Conservation (phyloP, 768 basidiomycete genomes). For the Baorangia bicolor region DNA sequence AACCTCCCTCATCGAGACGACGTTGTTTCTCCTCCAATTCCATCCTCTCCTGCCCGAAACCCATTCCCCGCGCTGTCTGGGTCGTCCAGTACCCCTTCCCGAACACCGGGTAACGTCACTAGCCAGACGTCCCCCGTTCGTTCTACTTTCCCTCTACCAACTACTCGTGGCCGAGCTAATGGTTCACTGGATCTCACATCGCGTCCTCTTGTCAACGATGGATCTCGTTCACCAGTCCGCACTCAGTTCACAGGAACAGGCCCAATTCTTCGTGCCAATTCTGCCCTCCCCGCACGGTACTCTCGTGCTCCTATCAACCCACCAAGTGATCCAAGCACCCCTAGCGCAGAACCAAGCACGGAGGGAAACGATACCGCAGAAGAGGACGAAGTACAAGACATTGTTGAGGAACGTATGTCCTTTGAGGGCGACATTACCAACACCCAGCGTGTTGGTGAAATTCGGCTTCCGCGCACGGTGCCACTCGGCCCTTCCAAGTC, state of each 20-base stretch:
- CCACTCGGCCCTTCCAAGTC: slow-evolving; percentile 43
- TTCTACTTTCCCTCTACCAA: slow-evolving; percentile 35
- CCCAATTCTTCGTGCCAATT: slow-evolving; percentile 42
- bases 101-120: slow-evolving; percentile 22
- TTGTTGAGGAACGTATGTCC: slow-evolving; percentile 28
- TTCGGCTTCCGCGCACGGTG: slow-evolving; percentile 54
- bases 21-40: slow-evolving; percentile 32
- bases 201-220: slow-evolving; percentile 13
- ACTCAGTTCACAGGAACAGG: slow-evolving; percentile 27
- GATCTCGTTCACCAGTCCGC: slow-evolving; percentile 28
- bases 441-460: slow-evolving; percentile 43
- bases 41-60: slow-evolving; percentile 30
- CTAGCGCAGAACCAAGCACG: slow-evolving; percentile 10
- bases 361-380: slow-evolving; percentile 29
- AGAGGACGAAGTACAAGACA: slow-evolving; percentile 25
- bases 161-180: slow-evolving; percentile 19
- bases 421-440: slow-evolving; percentile 40
- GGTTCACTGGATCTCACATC: slow-evolving; percentile 28
- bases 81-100: slow-evolving; percentile 7
- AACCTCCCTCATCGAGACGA: slow-evolving; percentile 58
- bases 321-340: slow-evolving; percentile 7
- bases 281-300: slow-evolving; percentile 40
- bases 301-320: slow-evolving; percentile 20
- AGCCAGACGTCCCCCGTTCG: slow-evolving; percentile 29
- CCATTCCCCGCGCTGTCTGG: slow-evolving; percentile 16